phyloP scores from a whole-genome alignment of 1,139 yeast species.

The Suhomyces maxii region DNA sequence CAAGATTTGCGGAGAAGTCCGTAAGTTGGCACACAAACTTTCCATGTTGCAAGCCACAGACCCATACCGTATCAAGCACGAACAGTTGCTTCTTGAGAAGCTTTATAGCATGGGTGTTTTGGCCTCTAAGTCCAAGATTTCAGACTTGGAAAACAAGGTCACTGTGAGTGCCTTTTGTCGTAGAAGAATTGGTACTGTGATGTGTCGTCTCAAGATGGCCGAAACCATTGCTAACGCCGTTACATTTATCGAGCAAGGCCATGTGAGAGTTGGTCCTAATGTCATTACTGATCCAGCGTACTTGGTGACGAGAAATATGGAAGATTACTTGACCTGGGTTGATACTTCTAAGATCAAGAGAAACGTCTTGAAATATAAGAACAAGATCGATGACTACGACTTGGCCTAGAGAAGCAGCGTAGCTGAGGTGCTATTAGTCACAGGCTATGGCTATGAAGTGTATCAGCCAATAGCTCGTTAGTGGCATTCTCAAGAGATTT shows the following conservation, averaged over 20 bases:
- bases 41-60: slow-evolving; percentile 84
- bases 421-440: no score
- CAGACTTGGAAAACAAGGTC: slow-evolving; percentile 86
- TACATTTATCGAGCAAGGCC: slow-evolving; percentile 93
- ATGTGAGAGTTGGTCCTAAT: slow-evolving; percentile 95
- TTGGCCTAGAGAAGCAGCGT: slow-evolving; percentile 25
- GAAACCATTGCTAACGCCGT: slow-evolving; percentile 87
- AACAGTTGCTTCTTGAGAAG: slow-evolving; percentile 81
- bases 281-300: slow-evolving; percentile 95
- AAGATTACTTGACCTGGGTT: slow-evolving; percentile 97
- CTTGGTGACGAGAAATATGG: slow-evolving; percentile 87
- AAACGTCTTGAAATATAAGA: slow-evolving; percentile 84
- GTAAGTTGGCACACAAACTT: slow-evolving; percentile 82
- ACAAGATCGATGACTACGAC: slow-evolving; percentile 78
- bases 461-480: no score
- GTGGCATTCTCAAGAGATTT: no score
- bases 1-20: slow-evolving; percentile 84
- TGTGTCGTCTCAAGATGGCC: slow-evolving; percentile 95
- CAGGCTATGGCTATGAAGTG: no score
- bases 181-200: slow-evolving; percentile 89
- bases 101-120: slow-evolving; percentile 85
- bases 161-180: slow-evolving; percentile 92
- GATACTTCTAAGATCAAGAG: slow-evolving; percentile 91
- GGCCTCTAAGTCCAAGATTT: slow-evolving; percentile 82
- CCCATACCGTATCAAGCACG: slow-evolving; percentile 83